Conservation (phyloP, 257 asterid species). For the Marsdenia floribunda region DNA sequence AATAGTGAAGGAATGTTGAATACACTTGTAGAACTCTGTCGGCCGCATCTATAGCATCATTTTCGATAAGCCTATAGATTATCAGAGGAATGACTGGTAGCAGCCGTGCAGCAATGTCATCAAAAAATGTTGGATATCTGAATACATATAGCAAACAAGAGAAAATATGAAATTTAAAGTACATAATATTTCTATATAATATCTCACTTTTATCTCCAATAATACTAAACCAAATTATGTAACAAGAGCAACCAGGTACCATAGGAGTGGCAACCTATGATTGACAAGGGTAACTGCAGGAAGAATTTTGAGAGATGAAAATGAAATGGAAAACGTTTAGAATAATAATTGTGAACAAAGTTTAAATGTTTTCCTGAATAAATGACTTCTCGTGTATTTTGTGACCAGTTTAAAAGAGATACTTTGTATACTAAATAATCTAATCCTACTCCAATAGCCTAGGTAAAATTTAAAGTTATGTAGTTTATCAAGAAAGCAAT, state of each 20-base stretch:
- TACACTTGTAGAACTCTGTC: slow-evolving; percentile 85
- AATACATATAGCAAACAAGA: slow-evolving; percentile 5
- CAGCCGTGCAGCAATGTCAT: slow-evolving; percentile 91
- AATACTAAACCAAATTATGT: not conserved
- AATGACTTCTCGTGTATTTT: not conserved
- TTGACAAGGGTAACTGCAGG: not conserved
- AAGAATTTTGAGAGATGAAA: not conserved
- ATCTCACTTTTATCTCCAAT: not conserved
- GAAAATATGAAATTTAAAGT: slow-evolving; percentile 6
- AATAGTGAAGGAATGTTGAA: slow-evolving; percentile 72
- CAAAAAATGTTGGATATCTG: slow-evolving; percentile 96
- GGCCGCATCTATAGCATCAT: slow-evolving; percentile 89
- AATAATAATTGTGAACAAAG: not conserved
- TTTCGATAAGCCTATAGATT: slow-evolving; percentile 81
- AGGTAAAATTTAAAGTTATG: not conserved
- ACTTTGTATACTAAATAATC: not conserved
- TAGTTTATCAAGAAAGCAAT: not conserved
- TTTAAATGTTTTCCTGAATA: not conserved
- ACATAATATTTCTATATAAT: not conserved
- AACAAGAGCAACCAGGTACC: not conserved
- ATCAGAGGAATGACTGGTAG: slow-evolving; percentile 90
- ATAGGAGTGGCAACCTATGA: not conserved
- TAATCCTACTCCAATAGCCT: not conserved
- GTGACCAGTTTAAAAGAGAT: not conserved
- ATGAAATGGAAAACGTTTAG: not conserved